Conservation (phyloP, 495 filamentous ascomycete species). For the Neurospora sp. region DNA sequence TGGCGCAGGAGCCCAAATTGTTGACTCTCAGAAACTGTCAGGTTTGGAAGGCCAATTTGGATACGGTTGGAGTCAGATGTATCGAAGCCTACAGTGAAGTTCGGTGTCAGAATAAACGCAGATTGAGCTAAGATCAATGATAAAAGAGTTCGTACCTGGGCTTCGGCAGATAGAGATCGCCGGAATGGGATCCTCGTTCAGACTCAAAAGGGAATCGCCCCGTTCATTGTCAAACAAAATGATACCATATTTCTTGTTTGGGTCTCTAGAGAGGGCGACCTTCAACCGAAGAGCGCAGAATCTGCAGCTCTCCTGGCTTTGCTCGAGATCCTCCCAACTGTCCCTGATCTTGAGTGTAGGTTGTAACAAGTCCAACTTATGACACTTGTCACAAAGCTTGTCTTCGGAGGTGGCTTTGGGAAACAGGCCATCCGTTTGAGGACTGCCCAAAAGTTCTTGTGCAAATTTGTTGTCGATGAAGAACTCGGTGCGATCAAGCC, state of each 20-base stretch:
- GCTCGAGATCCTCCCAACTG: background rate
- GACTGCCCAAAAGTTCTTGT: too few species aligned
- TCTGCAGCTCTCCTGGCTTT: conserved; percentile 1
- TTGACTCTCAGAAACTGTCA: conserved; percentile 5
- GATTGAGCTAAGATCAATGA: too few species aligned
- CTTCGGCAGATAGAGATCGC: conserved; percentile 3
- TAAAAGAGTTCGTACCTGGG: background rate
- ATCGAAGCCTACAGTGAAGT: background rate
- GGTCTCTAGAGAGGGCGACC: background rate
- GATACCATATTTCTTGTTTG: background rate
- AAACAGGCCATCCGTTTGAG: too few species aligned
- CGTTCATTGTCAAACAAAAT: conserved; percentile 6
- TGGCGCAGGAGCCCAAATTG: conserved; percentile 11
- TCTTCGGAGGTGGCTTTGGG: too few species aligned
- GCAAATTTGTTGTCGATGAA: too few species aligned
- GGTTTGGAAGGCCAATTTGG: conserved; percentile 13
- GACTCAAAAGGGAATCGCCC: conserved; percentile 3
- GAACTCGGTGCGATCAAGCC: too few species aligned
- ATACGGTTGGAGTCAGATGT: background rate
- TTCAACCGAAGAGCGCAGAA: conserved; percentile 14
- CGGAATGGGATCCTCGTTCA: conserved; percentile 3
- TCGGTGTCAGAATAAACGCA: too few species aligned
- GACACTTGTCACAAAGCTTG: background rate
- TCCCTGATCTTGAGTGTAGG: background rate
- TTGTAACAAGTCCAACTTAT: background rate